Conservation (phyloP, 139 green algal species). For the Pycnococcus provasolii region DNA sequence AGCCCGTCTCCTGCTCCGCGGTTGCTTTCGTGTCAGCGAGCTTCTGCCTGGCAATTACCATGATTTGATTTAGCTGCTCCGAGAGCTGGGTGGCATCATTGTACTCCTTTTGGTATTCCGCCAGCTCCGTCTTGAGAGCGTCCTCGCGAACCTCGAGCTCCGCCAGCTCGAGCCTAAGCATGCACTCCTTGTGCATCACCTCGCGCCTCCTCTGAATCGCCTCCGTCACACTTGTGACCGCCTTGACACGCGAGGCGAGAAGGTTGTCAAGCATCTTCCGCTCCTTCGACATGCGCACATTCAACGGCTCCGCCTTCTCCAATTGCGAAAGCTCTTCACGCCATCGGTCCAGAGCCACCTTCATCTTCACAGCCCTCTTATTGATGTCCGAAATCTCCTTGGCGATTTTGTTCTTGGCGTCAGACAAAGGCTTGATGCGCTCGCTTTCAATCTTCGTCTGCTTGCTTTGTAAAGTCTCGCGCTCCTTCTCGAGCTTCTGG, state of each 20-base stretch:
- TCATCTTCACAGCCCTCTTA: background rate
- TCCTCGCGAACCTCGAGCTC: too few species aligned
- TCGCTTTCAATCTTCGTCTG: background rate
- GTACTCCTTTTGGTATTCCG: background rate
- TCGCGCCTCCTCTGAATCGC: background rate
- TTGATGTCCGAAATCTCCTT: background rate
- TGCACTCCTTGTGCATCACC: background rate
- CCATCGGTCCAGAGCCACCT: background rate
- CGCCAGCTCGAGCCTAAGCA: background rate
- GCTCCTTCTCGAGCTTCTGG: conserved; percentile 4
- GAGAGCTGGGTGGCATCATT: background rate
- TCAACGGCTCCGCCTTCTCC: background rate
- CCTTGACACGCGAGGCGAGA: background rate
- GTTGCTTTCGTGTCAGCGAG: background rate
- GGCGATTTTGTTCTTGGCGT: background rate
- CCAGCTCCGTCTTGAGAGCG: background rate
- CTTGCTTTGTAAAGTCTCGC: background rate
- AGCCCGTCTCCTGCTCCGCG: background rate
- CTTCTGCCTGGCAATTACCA: background rate
- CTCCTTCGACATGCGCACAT: background rate
- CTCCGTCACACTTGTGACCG: background rate
- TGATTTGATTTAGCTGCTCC: background rate
- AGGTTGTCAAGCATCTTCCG: background rate
- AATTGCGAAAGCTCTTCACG: background rate
- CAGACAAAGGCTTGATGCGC: background rate